Conservation (phyloP, 768 basidiomycete species). For the Tylopilus vinaceipallidus region DNA sequence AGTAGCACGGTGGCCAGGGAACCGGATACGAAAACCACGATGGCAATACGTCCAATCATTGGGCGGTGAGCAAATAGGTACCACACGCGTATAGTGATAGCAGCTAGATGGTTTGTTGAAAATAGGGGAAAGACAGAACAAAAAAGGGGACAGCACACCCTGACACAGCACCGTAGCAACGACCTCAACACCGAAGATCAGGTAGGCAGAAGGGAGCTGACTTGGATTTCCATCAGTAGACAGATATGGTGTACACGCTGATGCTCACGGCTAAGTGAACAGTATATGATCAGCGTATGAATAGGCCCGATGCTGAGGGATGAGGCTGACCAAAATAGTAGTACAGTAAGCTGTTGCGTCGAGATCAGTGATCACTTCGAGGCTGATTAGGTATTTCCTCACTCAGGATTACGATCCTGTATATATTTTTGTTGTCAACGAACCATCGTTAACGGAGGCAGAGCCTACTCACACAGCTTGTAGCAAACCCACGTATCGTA, state of each 20-base stretch:
- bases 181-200: constrained; percentile 1
- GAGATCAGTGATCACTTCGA: neutral
- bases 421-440: neutral
- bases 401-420: constrained; percentile 8
- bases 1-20: neutral
- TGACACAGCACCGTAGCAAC: constrained; percentile 13
- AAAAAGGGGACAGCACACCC: constrained; percentile 2
- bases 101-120: constrained; percentile 2
- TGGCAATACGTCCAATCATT: constrained; percentile 1
- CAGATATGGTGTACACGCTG: neutral
- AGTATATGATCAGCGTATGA: neutral
- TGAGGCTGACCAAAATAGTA: neutral
- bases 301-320: neutral
- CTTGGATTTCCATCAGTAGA: neutral
- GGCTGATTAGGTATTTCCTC: neutral
- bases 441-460: neutral
- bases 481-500: constrained; percentile 10
- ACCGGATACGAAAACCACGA: neutral
- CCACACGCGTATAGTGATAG: constrained; percentile 20
- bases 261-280: constrained; percentile 8
- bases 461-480: constrained; percentile 5
- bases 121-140: neutral
- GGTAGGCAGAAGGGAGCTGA: neutral
- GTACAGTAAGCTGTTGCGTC: neutral
- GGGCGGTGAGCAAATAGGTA: constrained; percentile 9